Evolutionary conservation across 2,329 filamentous ascomycete species (phyloP).

Genomic region (Sporothrix schenckii): DNA sequence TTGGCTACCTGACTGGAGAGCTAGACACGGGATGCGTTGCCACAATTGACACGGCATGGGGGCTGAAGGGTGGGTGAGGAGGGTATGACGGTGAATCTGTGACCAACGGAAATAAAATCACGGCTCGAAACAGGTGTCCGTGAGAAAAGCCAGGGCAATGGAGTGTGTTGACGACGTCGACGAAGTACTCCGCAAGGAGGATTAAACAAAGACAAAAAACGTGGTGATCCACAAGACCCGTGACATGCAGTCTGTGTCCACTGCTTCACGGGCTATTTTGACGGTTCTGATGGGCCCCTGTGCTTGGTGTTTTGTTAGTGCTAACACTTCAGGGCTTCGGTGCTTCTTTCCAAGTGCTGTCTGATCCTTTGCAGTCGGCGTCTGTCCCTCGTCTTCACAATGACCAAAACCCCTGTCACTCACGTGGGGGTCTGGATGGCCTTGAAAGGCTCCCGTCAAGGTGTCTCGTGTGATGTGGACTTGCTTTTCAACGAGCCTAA

Average conservation of each 20-base stretch:
- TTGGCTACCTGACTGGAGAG: too few species aligned
- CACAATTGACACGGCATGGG: not conserved
- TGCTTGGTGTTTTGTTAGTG: not conserved
- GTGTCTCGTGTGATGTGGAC: not conserved
- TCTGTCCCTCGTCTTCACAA: too few species aligned
- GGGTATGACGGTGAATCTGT: not conserved
- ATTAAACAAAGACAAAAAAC: not conserved
- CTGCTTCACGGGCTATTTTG: too few species aligned
- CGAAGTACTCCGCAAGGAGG: not conserved
- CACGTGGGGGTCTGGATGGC: slow-evolving; percentile 23
- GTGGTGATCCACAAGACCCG: slow-evolving; percentile 6
- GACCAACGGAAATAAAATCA: slow-evolving; percentile 20
- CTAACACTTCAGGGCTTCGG: not conserved
- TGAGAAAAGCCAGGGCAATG: not conserved
- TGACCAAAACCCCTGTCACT: slow-evolving; percentile 5
- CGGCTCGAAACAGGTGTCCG: not conserved
- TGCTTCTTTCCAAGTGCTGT: not conserved
- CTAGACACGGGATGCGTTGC: slow-evolving; percentile 18
- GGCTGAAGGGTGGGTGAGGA: not conserved
- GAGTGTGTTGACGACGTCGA: not conserved
- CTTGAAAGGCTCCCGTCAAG: not conserved
- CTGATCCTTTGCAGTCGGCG: too few species aligned
- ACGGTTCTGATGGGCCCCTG: too few species aligned
- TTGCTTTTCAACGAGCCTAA: not conserved
- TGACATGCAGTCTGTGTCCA: too few species aligned